These are phyloP conservation scores for Aspergillus terreus DNA, from an alignment of 2,329 filamentous ascomycete genomes.

Conservation along the genomic window DNA sequence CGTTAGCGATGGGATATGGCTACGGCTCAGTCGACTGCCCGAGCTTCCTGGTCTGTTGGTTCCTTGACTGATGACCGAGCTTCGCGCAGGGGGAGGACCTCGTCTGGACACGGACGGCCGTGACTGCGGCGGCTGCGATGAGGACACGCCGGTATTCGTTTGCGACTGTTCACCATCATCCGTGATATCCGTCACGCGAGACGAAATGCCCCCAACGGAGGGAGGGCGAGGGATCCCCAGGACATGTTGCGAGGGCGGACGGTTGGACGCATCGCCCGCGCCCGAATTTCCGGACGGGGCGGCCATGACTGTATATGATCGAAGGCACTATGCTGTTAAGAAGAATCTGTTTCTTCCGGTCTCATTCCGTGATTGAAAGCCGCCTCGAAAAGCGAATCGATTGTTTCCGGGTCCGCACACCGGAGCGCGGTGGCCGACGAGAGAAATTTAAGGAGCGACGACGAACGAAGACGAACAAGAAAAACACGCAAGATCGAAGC, in stretches of 20 bases:
- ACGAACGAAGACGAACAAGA: constrained; percentile 2
- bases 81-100: constrained; percentile 41
- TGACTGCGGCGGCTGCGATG: constrained; percentile 52
- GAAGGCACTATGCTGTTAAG: not conserved
- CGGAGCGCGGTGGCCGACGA: not conserved
- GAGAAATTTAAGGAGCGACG: constrained; percentile 14
- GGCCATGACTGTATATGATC: constrained; percentile 17
- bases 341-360: not conserved
- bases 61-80: constrained; percentile 36
- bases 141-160: constrained; percentile 45
- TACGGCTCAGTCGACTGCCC: constrained; percentile 68
- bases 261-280: constrained; percentile 37
- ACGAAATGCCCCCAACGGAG: constrained; percentile 55
- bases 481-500: not conserved
- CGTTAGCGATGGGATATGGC: constrained; percentile 84
- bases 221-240: constrained; percentile 52
- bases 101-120: constrained; percentile 57
- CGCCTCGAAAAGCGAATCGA: not conserved
- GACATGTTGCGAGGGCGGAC: constrained; percentile 36
- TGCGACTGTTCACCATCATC: constrained; percentile 48
- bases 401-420: not conserved
- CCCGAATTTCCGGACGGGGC: constrained; percentile 26
- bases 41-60: constrained; percentile 52
- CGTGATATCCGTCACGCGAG: constrained; percentile 64
- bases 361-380: not conserved